A percentile compares a stretch with the other conserved stretches of the same genome.
Evolutionary conservation across 108 stramenopile genomes (phyloP).

Genomic region (Asterionellopsis glacialis): DNA sequence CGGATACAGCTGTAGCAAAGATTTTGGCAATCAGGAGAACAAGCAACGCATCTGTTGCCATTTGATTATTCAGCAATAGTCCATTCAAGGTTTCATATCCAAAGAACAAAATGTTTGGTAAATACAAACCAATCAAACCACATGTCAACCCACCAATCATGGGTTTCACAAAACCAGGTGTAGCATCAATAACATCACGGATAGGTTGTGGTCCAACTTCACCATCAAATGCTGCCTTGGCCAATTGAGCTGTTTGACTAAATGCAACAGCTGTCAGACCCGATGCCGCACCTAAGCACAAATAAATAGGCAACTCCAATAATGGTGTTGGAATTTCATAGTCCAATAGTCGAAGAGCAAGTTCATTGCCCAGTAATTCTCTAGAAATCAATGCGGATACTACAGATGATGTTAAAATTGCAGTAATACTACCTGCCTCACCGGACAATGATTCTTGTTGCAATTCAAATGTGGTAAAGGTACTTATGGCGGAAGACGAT

Average conservation of each 20-base stretch:
- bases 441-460: not conserved
- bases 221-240: conserved; percentile 33
- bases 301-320: conserved; percentile 62
- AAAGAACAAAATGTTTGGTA: conserved; percentile 71
- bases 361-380: conserved; percentile 54
- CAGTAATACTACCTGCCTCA: conserved; percentile 40
- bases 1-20: conserved; percentile 53
- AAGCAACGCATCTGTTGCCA: conserved; percentile 39
- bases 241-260: conserved; percentile 33
- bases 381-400: conserved; percentile 55
- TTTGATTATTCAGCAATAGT: conserved; percentile 38
- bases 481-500: not conserved
- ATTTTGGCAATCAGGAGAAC: conserved; percentile 38
- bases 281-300: conserved; percentile 53
- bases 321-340: conserved; percentile 52
- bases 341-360: conserved; percentile 38
- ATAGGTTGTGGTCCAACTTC: conserved; percentile 30
- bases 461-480: not conserved
- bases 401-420: conserved; percentile 45
- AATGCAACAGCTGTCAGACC: conserved; percentile 48
- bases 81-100: conserved; percentile 78
- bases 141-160: conserved; percentile 47
- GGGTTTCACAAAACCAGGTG: conserved; percentile 39
- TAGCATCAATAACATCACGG: conserved; percentile 18
- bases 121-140: conserved; percentile 48